Percentiles rank a stretch among this genome's conserved stretches.
Evolutionary conservation across 2,329 filamentous ascomycete genomes (phyloP).

Genomic region (Ophiostoma sp.): DNA sequence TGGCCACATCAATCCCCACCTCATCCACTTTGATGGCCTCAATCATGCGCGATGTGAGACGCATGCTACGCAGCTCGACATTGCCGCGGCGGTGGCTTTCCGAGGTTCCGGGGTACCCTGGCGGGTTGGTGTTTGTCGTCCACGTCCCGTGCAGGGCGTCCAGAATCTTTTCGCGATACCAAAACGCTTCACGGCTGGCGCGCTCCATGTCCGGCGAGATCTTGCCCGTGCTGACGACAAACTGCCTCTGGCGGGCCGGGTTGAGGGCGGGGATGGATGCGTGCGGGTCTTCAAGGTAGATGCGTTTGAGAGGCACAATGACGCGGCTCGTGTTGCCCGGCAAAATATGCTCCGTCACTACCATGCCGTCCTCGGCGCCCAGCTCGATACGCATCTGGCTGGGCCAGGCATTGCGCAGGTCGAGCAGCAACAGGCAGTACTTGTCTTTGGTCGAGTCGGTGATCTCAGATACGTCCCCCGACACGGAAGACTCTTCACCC

Average conservation of each 20-base stretch:
- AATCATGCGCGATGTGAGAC: slow-evolving; percentile 75
- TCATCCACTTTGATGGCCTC: slow-evolving; percentile 81
- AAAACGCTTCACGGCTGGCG: slow-evolving; percentile 78
- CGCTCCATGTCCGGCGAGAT: slow-evolving; percentile 78
- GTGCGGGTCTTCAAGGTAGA: slow-evolving; percentile 75
- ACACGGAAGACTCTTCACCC: slow-evolving; percentile 31
- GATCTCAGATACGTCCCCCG: slow-evolving; percentile 33
- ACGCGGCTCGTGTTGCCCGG: slow-evolving; percentile 72
- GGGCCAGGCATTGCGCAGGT: slow-evolving; percentile 89
- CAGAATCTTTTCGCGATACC: slow-evolving; percentile 83
- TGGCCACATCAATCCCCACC: slow-evolving; percentile 64
- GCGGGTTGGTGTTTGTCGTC: slow-evolving; percentile 47
- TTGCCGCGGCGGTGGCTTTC: slow-evolving; percentile 49
- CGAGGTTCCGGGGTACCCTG: background rate
- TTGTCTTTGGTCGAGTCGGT: slow-evolving; percentile 47
- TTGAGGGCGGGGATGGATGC: slow-evolving; percentile 78
- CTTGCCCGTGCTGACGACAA: slow-evolving; percentile 80
- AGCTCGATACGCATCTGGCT: slow-evolving; percentile 70
- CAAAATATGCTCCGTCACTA: slow-evolving; percentile 58
- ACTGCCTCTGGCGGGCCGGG: slow-evolving; percentile 82
- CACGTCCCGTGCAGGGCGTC: slow-evolving; percentile 70
- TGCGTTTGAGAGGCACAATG: slow-evolving; percentile 71
- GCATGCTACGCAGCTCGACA: slow-evolving; percentile 74
- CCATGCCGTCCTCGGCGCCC: slow-evolving; percentile 42
- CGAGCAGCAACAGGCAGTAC: slow-evolving; percentile 77